These are phyloP conservation scores for Lentinula guzmanii DNA, from an alignment of 768 basidiomycete species.

Conservation along the genomic window DNA sequence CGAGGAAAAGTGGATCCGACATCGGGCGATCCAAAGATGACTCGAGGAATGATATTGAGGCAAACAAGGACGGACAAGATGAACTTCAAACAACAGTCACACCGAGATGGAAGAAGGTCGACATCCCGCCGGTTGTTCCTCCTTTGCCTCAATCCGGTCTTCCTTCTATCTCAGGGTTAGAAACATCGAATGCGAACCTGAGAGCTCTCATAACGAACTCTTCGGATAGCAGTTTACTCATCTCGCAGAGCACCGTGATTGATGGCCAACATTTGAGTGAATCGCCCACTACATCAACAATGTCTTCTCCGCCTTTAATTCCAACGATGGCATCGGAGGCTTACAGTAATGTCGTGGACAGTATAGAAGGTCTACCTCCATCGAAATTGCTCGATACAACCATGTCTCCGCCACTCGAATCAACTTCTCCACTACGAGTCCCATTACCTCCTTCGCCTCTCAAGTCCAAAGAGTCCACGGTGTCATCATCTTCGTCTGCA, in stretches of 20 bases:
- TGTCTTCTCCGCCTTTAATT: neutral
- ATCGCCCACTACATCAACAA: neutral
- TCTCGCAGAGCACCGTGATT: neutral
- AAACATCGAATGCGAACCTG: neutral
- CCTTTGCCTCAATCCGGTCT: neutral
- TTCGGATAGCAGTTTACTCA: neutral
- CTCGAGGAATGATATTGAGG: neutral
- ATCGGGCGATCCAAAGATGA: neutral
- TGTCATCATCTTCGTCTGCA: neutral
- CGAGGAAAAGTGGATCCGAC: neutral
- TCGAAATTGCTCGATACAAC: neutral
- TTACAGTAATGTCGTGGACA: neutral
- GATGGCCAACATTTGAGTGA: neutral
- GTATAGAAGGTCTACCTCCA: neutral
- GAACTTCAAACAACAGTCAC: no score
- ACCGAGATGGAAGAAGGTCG: neutral
- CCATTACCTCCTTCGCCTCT: neutral
- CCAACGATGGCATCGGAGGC: neutral
- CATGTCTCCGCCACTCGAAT: neutral
- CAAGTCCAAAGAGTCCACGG: neutral
- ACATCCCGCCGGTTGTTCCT: neutral
- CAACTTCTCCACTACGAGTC: neutral
- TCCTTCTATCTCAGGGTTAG: neutral
- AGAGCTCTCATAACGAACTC: neutral
- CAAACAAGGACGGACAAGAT: neutral